Evolutionary conservation across 768 basidiomycete species (phyloP), one percentile per base, ranked within the genome.

Genomic region (Naganishia vishniacii): DNA sequence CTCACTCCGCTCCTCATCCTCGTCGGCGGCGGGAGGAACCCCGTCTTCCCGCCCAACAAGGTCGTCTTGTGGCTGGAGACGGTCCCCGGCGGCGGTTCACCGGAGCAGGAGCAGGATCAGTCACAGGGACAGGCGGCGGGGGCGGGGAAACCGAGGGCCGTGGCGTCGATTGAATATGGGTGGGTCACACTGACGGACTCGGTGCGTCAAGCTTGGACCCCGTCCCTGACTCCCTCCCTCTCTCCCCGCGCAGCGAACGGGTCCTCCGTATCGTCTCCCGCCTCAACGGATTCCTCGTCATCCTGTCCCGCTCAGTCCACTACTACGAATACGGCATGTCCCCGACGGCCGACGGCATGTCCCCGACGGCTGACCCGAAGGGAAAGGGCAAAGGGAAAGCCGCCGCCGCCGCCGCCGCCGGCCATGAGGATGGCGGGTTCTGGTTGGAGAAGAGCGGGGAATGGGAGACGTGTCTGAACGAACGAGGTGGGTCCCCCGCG

Each of bases 1-100:
- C 25, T 46, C 23, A 73, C 76, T 16, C 74, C 76, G 8, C 69
- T 78, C 26, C 44, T 78, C 26, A 71, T 72, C 9, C 67, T 78
- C 26, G 73, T 75, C 67, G 77, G 77, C 2, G 77, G 77, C 12
- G 77, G 77, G 5, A 23, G 64, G 1, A 61, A 69, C 29, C 77
- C 77, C 4, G 60, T 78, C 3, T 78, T 73, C 56, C 65, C 77
- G n/a, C 77, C 76, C 1, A 78, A 78, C 71, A 78, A 78, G 62
- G 72, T 71, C 6, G 67, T 78, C 20, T 62, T 78, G 3, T 47
- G 61, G 25, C 34, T 40, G 12, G 63, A 56, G 4, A 47, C 61
- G 4, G 34, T 65, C 23, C 62, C 62, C 4, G 44, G 48, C 28
- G 11, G 32, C 23, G 42, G 37, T 31, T n/a, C n/a, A n/a, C n/a